Conservation (phyloP, 1,284 basidiomycete genomes). For the Heliocybe sulcata region DNA sequence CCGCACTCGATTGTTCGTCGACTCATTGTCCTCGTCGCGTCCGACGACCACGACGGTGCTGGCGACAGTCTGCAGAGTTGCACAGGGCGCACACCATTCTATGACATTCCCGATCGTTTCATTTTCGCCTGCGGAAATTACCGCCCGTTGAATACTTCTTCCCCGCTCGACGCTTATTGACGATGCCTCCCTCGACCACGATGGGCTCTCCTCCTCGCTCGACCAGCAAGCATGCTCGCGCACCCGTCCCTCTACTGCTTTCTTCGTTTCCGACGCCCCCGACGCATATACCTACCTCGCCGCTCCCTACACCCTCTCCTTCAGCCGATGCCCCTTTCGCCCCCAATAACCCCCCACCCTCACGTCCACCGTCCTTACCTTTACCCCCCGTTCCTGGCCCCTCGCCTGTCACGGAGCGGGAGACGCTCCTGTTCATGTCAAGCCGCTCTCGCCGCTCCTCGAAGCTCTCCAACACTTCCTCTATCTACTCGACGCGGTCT, state of each 20-base stretch:
- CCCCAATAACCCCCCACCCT: slow-evolving; percentile 31
- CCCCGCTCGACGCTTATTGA: not conserved
- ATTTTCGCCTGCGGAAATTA: not conserved
- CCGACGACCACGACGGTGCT: not conserved
- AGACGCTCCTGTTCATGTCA: slow-evolving; percentile 34
- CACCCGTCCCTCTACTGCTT: slow-evolving; percentile 33
- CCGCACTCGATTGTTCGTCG: not conserved
- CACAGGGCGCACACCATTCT: not conserved
- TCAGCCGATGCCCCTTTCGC: slow-evolving; percentile 12
- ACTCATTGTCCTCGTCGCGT: not conserved
- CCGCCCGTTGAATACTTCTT: not conserved
- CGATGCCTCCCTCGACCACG: not conserved
- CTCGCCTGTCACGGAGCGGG: slow-evolving; percentile 37
- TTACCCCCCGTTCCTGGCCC: slow-evolving; percentile 47
- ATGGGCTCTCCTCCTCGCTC: slow-evolving; percentile 2
- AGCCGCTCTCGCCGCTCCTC: slow-evolving; percentile 26
- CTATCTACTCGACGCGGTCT: slow-evolving; percentile 12
- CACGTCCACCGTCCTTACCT: slow-evolving; percentile 36
- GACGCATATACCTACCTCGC: slow-evolving; percentile 37
- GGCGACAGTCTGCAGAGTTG: not conserved
- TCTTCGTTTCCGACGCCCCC: slow-evolving; percentile 45
- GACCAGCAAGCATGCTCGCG: not conserved
- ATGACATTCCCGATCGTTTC: not conserved
- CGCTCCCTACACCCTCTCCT: slow-evolving; percentile 13
- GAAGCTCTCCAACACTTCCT: slow-evolving; percentile 24